Evolutionary conservation across 176 grass and related monocot genomes (phyloP).

Genomic region (Coix lacrymajobi): DNA sequence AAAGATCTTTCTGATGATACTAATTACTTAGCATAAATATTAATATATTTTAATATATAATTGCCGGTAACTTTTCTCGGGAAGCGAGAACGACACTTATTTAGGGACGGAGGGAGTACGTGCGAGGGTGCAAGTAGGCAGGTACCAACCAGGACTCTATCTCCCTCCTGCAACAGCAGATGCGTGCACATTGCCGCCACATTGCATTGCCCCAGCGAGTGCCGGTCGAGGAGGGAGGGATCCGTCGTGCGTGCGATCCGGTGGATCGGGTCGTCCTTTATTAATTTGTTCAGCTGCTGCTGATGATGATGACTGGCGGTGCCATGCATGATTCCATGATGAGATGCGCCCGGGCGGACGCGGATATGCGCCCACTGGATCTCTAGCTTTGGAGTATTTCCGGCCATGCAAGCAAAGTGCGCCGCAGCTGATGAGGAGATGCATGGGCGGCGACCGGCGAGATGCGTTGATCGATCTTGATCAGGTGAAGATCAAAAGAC

Average conservation of each 20-base stretch:
- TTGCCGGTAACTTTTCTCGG: too few species aligned
- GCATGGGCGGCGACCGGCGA: background rate
- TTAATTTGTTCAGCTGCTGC: background rate
- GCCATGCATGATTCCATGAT: too few species aligned
- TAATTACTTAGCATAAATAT: too few species aligned
- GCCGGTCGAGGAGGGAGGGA: too few species aligned
- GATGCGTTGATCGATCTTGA: background rate
- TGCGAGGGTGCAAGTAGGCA: conserved; percentile 3
- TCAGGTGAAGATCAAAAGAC: background rate
- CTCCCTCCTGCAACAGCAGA: background rate
- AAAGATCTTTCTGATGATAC: too few species aligned
- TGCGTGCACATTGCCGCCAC: conserved; percentile 17
- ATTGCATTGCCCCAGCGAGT: background rate
- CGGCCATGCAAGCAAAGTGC: background rate
- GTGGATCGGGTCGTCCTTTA: background rate
- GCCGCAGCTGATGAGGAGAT: background rate
- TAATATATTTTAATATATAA: too few species aligned
- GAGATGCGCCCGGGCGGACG: background rate
- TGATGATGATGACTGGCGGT: too few species aligned
- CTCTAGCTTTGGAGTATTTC: too few species aligned
- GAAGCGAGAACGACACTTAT: too few species aligned
- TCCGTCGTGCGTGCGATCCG: background rate
- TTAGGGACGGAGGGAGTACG: too few species aligned
- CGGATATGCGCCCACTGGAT: background rate
- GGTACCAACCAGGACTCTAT: background rate